A percentile compares a stretch with the other conserved stretches of the same genome.
phyloP scores from a whole-genome alignment of 108 stramenopile genomes.

The Stephanodiscus minutulus region DNA sequence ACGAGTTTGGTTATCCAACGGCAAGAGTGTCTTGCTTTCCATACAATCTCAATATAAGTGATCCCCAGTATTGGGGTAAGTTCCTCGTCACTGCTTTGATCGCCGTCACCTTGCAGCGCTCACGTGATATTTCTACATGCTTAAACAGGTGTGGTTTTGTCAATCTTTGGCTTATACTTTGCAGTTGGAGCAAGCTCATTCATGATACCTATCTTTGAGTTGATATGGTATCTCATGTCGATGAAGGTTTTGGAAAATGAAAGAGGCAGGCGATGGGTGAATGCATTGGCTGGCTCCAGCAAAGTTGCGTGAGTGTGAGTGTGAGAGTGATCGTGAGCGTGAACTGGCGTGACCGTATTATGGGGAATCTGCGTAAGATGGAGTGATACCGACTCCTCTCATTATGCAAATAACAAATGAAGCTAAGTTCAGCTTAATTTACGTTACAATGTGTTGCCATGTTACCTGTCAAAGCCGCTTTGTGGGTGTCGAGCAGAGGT shows the following conservation, averaged over 20 bases:
- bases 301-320: conserved; percentile 3
- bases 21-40: conserved; percentile 49
- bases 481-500: no score
- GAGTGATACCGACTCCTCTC: no score
- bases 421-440: no score
- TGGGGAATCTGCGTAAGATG: no score
- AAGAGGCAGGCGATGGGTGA: conserved; percentile 32
- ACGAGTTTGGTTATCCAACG: conserved; percentile 54
- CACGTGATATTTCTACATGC: neutral
- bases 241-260: conserved; percentile 51
- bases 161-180: conserved; percentile 50
- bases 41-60: conserved; percentile 51
- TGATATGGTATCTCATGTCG: conserved; percentile 44
- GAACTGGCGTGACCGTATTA: no score
- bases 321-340: no score
- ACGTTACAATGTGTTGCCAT: no score
- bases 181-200: conserved; percentile 28
- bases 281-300: conserved; percentile 9
- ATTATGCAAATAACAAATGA: no score
- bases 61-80: conserved; percentile 55
- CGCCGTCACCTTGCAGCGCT: neutral
- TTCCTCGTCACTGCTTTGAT: neutral
- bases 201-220: conserved; percentile 39
- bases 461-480: no score
- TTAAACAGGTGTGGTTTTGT: conserved; percentile 39